Percentiles rank a stretch among this genome's conserved stretches.
Evolutionary conservation across 352 stramenopile species (phyloP).

Genomic region (Sclerospora graminicola): DNA sequence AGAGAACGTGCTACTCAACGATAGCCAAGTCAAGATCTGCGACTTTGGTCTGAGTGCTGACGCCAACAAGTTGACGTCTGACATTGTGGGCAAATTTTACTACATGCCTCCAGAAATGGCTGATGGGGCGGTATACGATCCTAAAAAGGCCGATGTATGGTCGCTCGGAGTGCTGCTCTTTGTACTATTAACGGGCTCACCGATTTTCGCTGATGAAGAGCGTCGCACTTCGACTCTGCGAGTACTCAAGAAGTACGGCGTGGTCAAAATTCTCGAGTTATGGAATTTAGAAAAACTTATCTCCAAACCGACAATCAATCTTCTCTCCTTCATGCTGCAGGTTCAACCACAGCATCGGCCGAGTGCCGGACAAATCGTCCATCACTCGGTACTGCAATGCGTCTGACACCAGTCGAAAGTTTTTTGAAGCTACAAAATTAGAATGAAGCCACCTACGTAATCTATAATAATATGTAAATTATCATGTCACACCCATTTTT

Average conservation of each 20-base stretch:
- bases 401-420: too few relatives aligned
- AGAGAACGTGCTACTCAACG: constrained; percentile 46
- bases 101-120: constrained; percentile 61
- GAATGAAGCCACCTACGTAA: too few relatives aligned
- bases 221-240: constrained; percentile 35
- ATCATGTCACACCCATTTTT: too few relatives aligned
- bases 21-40: constrained; percentile 31
- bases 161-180: constrained; percentile 78
- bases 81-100: constrained; percentile 49
- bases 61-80: constrained; percentile 19
- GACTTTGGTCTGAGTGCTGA: constrained; percentile 54
- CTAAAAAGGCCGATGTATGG: constrained; percentile 59
- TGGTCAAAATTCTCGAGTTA: constrained; percentile 43
- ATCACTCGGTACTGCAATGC: constrained; percentile 9
- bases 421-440: too few relatives aligned
- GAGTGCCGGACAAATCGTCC: constrained; percentile 24
- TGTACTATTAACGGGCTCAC: constrained; percentile 55
- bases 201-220: constrained; percentile 16
- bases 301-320: constrained; percentile 23
- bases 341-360: constrained; percentile 28
- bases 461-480: too few relatives aligned
- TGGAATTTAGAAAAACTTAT: constrained; percentile 32
- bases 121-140: constrained; percentile 24
- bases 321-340: constrained; percentile 42
- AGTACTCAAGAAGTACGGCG: constrained; percentile 34